These are phyloP conservation scores for Coniella vitis DNA, from an alignment of 2,329 filamentous ascomycete genomes.

Conservation along the genomic window DNA sequence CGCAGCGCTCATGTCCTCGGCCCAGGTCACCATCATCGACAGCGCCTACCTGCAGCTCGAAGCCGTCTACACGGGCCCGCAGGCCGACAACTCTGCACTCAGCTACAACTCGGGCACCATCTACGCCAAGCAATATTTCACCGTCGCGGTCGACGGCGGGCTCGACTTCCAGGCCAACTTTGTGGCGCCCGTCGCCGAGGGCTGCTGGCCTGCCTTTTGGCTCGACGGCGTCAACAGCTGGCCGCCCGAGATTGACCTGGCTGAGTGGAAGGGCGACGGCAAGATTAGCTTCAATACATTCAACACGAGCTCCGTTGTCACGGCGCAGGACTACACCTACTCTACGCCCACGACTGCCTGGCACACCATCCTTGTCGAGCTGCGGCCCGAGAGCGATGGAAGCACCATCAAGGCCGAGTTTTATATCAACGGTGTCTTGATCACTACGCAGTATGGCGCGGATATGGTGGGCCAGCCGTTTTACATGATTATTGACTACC, in stretches of 20 bases:
- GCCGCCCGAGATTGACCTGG: slow-evolving; percentile 51
- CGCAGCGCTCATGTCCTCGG: slow-evolving; percentile 42
- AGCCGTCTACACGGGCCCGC: slow-evolving; percentile 35
- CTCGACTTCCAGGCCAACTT: slow-evolving; percentile 33
- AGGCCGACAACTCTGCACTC: slow-evolving; percentile 31
- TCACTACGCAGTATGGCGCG: slow-evolving; percentile 41
- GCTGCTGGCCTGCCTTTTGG: slow-evolving; percentile 52
- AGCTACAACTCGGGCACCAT: slow-evolving; percentile 42
- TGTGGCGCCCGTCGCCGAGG: slow-evolving; percentile 30
- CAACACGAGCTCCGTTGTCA: slow-evolving; percentile 36
- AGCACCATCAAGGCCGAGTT: slow-evolving; percentile 42
- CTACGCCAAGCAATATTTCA: slow-evolving; percentile 31
- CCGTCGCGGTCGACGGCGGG: slow-evolving; percentile 27
- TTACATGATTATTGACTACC: slow-evolving; percentile 24
- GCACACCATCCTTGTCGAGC: slow-evolving; percentile 41
- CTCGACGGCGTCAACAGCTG: slow-evolving; percentile 43
- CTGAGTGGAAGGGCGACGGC: slow-evolving; percentile 49
- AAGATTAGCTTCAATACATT: slow-evolving; percentile 48
- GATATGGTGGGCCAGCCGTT: slow-evolving; percentile 38
- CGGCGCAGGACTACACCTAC: slow-evolving; percentile 39
- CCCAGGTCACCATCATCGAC: slow-evolving; percentile 33
- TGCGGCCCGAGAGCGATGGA: slow-evolving; percentile 39
- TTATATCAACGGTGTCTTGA: slow-evolving; percentile 40
- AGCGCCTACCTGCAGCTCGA: slow-evolving; percentile 37
- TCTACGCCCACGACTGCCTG: slow-evolving; percentile 32